Evolutionary conservation across 805 yeast species (phyloP), one percentile per base, ranked within the genome.

Genomic region (Saccharomycopsis sp.): DNA sequence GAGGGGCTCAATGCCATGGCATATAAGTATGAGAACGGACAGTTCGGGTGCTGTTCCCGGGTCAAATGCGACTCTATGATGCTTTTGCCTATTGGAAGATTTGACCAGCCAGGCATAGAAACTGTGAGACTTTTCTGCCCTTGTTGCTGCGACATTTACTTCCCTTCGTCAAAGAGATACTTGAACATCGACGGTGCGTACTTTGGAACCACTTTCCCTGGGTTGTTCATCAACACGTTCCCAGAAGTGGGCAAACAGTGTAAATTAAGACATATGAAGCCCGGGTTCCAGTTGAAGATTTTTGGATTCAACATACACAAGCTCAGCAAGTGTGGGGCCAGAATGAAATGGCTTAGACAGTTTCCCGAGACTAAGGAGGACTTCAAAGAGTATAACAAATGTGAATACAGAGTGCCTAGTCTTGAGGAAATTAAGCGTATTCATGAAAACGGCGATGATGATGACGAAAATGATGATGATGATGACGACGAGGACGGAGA

Each of bases 161-260:
- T 90, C 54, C 98, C 98, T 1, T 83, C 86, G 57, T 85, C 91
- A 57, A 83, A 91, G n/a, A 78, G 96, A 61, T 91, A 89, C 71
- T 74, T 88, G 58, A 89, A 89, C 67, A 82, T 94, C 50, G 99
- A 94, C 71, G 99, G 99, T 3, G 97, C 98, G 0, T 94, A 87
- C 67, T 94, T 95, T 75, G 98, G 99, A 3, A 90, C 98, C 0
- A 85, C 95, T 40, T 94, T 94, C 73, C 94, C 97, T 0, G 97
- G 97, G 1, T 79, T 94, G 64, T 87, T 94, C 66, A 82, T 94
- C 61, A 88, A 91, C 68, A 87, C 89, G 80, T 91, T 86, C 73
- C 90, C 94, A n/a, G 97, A 90, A 63, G 81, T 91, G 54, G 96
- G 87, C 67, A 81, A 82, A 65, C 90, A 87, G 66, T 84, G 89